Evolutionary conservation across 805 yeast genomes (phyloP), one percentile per base, ranked within the genome.

Genomic region (Barnettozyma populi): DNA sequence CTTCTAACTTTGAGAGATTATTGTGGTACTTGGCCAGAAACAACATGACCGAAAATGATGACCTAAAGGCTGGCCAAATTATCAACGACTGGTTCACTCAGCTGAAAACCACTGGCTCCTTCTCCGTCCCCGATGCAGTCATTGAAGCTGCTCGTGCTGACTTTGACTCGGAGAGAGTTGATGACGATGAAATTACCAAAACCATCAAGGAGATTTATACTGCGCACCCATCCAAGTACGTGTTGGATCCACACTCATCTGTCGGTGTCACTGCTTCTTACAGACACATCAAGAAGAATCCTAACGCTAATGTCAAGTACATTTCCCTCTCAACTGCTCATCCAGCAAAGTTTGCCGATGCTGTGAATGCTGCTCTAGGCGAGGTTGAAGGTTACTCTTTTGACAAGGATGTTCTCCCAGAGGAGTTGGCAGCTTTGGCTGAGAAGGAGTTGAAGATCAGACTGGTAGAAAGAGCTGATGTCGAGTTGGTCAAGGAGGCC

Each of bases 341-440:
- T 66, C 99, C 99, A 38, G 99, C 99, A 51, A 94, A 94, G 70
- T 94, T 94, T 62, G 87, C 96, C 23, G 97, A 89, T 53, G 99
- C 96, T 44, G 99, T 94, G 23, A 84, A 90, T 66, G 71, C 77
- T 57, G 89, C 98, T 3, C 74, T 94, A 55, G 63, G 68, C 41
- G 75, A 74, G 1, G 75, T 80, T 52, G 78, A 75, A 11, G 90
- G 80, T 19, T 94, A 94, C 70, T 80, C 90, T 4, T 94, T 94
- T 62, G 96, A 89, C 60, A 74, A 74, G 43, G 89, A 88, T 56
- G 97, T 94, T 19, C 76, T 94, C 47, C 98, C 99, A 35, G 87
- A 75, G 25, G 97, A 89, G 69, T 78, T 94, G 68, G 84, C 78
- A 67, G 78, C 78, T 42, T 78, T 94, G 64, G 70, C 86, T 43